These are phyloP conservation scores for Barnettozyma hawaiiensis DNA, from an alignment of 1,139 yeast genomes.

Conservation along the genomic window DNA sequence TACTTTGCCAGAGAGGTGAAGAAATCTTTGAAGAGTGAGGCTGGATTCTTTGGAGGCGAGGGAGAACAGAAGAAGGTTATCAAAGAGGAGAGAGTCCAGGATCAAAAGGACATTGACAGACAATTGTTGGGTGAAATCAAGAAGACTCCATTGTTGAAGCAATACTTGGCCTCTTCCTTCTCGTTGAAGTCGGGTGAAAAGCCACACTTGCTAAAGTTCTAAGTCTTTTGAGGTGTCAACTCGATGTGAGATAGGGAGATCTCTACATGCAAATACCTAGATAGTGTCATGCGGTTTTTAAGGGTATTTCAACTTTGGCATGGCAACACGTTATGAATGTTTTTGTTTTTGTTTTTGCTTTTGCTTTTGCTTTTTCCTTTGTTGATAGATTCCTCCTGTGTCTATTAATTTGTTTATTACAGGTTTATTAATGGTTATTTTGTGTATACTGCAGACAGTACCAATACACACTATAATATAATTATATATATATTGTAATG, in stretches of 20 bases:
- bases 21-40: constrained; percentile 68
- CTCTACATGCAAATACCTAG: not conserved
- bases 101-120: constrained; percentile 87
- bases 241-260: not conserved
- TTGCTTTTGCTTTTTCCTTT: constrained; percentile 4
- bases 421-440: constrained; percentile 6
- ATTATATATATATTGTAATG: too few relatives aligned
- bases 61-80: constrained; percentile 66
- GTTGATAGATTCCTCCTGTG: constrained; percentile 1
- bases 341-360: too few relatives aligned
- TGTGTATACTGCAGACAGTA: too few relatives aligned
- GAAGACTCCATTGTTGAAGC: constrained; percentile 89
- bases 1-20: constrained; percentile 79
- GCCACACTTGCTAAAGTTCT: constrained; percentile 91
- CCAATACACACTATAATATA: too few relatives aligned
- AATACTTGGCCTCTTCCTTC: constrained; percentile 86
- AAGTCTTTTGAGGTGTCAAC: constrained; percentile 28
- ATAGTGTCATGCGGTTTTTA: constrained; percentile 2
- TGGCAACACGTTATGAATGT: constrained; percentile 6
- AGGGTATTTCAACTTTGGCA: not conserved
- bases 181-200: constrained; percentile 91
- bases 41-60: constrained; percentile 76
- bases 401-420: constrained; percentile 3
- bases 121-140: constrained; percentile 81
- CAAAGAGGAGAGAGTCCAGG: constrained; percentile 85